A percentile compares a stretch with the other conserved stretches of the same genome.
These are phyloP conservation scores for Claviceps spartinae DNA, from an alignment of 2,329 filamentous ascomycete genomes.

Conservation along the genomic window DNA sequence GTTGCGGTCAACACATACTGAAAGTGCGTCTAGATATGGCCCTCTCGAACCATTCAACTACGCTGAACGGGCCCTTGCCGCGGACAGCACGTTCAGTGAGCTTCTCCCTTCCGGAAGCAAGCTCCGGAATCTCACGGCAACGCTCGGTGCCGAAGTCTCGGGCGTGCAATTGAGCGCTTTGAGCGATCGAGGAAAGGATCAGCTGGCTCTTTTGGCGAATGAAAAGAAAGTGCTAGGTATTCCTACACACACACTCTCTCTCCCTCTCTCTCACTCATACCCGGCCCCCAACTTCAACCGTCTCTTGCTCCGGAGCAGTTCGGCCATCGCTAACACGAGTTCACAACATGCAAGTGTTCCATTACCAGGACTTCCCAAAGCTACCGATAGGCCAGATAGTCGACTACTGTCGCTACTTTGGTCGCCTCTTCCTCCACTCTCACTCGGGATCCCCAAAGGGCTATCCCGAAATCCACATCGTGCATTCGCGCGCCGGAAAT, in stretches of 20 bases:
- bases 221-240: constrained; percentile 55
- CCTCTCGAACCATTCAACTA: not conserved
- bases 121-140: constrained; percentile 36
- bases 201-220: constrained; percentile 51
- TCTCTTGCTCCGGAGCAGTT: no score
- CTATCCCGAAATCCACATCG: constrained; percentile 53
- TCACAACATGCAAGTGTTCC: not conserved
- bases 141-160: constrained; percentile 49
- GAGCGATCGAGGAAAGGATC: constrained; percentile 48
- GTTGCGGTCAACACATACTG: not conserved
- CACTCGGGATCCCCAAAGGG: constrained; percentile 55
- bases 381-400: constrained; percentile 49
- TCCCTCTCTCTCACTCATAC: not conserved
- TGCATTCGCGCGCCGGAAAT: constrained; percentile 42
- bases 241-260: constrained; percentile 20
- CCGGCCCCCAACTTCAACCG: no score
- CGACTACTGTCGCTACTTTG: constrained; percentile 54
- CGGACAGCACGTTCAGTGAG: not conserved
- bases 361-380: constrained; percentile 47
- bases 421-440: constrained; percentile 58
- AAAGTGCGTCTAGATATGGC: not conserved
- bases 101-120: not conserved
- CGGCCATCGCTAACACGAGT: no score
- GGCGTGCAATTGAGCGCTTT: constrained; percentile 52
- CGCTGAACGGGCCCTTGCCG: not conserved